phyloP scores from a whole-genome alignment of 2,329 filamentous ascomycete genomes.

The Colletotrichum magnum region DNA sequence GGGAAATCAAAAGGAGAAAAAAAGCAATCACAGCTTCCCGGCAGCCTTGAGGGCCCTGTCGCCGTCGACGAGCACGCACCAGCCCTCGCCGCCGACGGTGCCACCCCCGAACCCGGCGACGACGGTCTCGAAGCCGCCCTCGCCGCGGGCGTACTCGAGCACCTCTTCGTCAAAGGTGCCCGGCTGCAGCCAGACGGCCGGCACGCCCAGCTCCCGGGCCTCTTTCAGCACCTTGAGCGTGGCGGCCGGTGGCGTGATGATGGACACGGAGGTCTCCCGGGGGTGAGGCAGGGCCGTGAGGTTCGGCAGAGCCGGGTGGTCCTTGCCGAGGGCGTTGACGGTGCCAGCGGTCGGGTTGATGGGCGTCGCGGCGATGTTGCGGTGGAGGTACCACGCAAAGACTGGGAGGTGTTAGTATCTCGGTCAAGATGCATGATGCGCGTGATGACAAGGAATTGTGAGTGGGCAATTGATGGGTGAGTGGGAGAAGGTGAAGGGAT shows the following conservation, averaged over 20 bases:
- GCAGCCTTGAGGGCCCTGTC: conserved; percentile 72
- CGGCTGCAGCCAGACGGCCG: conserved; percentile 90
- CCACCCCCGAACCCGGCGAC: conserved; percentile 74
- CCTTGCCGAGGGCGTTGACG: conserved; percentile 66
- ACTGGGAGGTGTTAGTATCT: conserved; percentile 65
- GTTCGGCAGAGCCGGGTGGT: conserved; percentile 75
- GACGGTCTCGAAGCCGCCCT: conserved; percentile 77
- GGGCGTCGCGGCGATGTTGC: conserved; percentile 82
- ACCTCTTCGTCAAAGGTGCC: conserved; percentile 87
- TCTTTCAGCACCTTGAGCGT: conserved; percentile 83
- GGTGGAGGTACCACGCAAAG: conserved; percentile 88
- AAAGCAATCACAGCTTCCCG: conserved; percentile 61
- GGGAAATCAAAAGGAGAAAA: too few relatives aligned
- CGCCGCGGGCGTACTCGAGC: conserved; percentile 74
- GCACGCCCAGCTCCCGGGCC: conserved; percentile 80
- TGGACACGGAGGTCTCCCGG: conserved; percentile 79
- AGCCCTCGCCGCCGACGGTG: conserved; percentile 76
- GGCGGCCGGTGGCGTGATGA: conserved; percentile 88
- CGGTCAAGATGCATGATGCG: not conserved
- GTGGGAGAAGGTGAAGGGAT: conserved; percentile 15
- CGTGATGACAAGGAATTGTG: not conserved
- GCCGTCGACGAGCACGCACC: conserved; percentile 91
- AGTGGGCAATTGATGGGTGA: not conserved
- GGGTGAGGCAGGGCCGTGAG: conserved; percentile 77
- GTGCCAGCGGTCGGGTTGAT: conserved; percentile 81